Conservation (phyloP, 768 basidiomycete species). For the Tulasnella sp. region DNA sequence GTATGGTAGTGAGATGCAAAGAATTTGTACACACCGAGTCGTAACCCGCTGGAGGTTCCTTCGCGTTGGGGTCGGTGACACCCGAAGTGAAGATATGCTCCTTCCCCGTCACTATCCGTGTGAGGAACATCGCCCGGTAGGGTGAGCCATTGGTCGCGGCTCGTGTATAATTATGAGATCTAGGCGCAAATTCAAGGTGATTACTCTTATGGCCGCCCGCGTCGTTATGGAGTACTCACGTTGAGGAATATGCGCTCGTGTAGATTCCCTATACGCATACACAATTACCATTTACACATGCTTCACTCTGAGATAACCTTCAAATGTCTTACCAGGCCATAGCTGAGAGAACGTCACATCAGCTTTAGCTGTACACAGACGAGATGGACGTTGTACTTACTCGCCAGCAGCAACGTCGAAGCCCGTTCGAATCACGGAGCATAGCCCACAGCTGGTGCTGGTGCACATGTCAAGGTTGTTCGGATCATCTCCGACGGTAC, state of each 20-base stretch:
- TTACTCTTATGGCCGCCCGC: constrained; percentile 45
- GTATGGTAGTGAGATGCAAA: neutral
- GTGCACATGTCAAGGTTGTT: neutral
- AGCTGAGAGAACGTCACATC: neutral
- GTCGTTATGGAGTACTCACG: neutral
- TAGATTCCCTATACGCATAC: constrained; percentile 36
- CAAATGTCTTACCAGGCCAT: neutral
- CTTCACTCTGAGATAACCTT: no score
- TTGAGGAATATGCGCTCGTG: constrained; percentile 13
- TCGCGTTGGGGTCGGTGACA: constrained; percentile 46
- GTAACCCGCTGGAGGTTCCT: constrained; percentile 30
- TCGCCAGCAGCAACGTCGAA: neutral
- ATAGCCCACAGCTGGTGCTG: neutral
- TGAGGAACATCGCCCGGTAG: constrained; percentile 13
- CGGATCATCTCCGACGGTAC: neutral
- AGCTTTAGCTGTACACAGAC: neutral
- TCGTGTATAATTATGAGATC: neutral
- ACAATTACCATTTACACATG: constrained; percentile 28
- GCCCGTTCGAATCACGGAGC: neutral
- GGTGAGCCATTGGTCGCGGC: neutral
- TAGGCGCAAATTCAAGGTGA: constrained; percentile 24
- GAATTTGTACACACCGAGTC: neutral
- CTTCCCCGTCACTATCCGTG: neutral
- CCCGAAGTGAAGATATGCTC: constrained; percentile 37
- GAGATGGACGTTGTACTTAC: neutral